phyloP scores from a whole-genome alignment of 176 grass and related monocot species.

The Carex parvula region DNA sequence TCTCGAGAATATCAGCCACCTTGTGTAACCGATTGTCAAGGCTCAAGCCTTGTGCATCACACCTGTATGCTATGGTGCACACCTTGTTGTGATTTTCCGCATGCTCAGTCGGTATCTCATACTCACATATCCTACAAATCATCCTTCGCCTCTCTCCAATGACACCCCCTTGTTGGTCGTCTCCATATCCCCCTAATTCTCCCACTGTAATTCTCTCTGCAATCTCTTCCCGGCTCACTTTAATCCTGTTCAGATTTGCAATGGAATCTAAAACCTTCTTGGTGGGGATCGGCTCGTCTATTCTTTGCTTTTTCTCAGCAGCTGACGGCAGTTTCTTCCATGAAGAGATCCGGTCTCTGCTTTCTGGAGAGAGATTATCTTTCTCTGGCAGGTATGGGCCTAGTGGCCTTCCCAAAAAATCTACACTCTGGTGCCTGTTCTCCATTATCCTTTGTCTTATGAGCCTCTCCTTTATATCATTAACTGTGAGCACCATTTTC shows the following conservation, averaged over 20 bases:
- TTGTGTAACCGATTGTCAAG: slow-evolving; percentile 66
- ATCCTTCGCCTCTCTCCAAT: slow-evolving; percentile 54
- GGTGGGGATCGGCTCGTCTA: slow-evolving; percentile 23
- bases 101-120: slow-evolving; percentile 74
- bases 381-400: slow-evolving; percentile 20
- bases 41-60: slow-evolving; percentile 77
- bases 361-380: slow-evolving; percentile 29
- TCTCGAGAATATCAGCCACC: slow-evolving; percentile 63
- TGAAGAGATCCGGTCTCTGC: slow-evolving; percentile 60
- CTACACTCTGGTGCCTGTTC: slow-evolving; percentile 54
- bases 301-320: slow-evolving; percentile 58
- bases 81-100: slow-evolving; percentile 70
- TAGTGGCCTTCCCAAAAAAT: slow-evolving; percentile 42
- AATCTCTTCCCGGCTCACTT: slow-evolving; percentile 45
- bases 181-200: slow-evolving; percentile 29
- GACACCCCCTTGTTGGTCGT: slow-evolving; percentile 41
- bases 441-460: slow-evolving; percentile 64
- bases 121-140: slow-evolving; percentile 97
- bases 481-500: slow-evolving; percentile 57
- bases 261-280: slow-evolving; percentile 43
- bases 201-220: slow-evolving; percentile 42
- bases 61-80: slow-evolving; percentile 80
- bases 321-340: slow-evolving; percentile 98
- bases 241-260: slow-evolving; percentile 30
- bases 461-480: slow-evolving; percentile 76